Conservation (phyloP, 2,329 filamentous ascomycete species). For the Ophiostoma ips region DNA sequence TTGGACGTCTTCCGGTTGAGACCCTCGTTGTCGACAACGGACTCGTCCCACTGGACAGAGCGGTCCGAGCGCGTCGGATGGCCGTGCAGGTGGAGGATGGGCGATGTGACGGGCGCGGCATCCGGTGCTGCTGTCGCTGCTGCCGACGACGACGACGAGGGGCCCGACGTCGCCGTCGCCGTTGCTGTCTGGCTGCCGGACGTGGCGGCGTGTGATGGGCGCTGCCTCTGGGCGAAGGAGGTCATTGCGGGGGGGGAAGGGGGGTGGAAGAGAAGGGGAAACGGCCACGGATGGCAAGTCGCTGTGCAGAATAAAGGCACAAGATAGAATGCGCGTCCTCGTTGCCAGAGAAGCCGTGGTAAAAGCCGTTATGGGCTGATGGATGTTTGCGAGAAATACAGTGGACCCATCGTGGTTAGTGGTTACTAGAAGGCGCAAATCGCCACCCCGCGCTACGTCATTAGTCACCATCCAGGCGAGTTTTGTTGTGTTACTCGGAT, state of each 20-base stretch:
- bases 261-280: background rate
- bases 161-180: background rate
- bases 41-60: constrained; percentile 81
- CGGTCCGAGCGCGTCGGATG: constrained; percentile 32
- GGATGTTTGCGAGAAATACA: background rate
- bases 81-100: constrained; percentile 40
- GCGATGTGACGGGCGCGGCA: constrained; percentile 23
- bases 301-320: too few relatives aligned
- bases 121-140: constrained; percentile 15
- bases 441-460: constrained; percentile 6
- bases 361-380: background rate
- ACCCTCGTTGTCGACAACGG: constrained; percentile 90
- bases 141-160: constrained; percentile 14
- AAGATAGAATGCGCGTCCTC: too few relatives aligned
- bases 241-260: background rate
- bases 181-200: constrained; percentile 3
- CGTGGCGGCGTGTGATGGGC: background rate
- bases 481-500: too few relatives aligned
- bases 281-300: background rate
- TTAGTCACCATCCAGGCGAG: constrained; percentile 1
- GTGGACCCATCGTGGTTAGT: too few relatives aligned
- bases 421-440: background rate
- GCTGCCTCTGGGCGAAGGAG: background rate
- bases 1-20: constrained; percentile 90
- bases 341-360: too few relatives aligned